Evolutionary conservation across 768 basidiomycete genomes (phyloP), one percentile per base, ranked within the genome.

Genomic region (Mycena kentingensis): DNA sequence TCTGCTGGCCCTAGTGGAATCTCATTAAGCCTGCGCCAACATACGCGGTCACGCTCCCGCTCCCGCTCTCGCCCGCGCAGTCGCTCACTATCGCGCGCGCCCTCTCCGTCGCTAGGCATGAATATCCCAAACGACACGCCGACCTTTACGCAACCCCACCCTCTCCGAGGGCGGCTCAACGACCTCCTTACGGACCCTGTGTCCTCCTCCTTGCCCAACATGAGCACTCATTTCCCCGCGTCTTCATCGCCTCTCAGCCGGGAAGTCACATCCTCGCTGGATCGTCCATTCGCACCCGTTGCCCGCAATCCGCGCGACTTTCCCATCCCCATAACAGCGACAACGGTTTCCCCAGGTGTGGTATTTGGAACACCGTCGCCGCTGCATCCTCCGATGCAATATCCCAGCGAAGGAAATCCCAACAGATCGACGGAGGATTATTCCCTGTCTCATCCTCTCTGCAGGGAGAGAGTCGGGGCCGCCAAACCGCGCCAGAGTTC

Each of bases 191-290:
- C 70, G 41, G 76, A 77, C 46, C 58, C 65, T 37, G 60, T 71
- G 19, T 67, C 79, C 4, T 70, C 81, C 4, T 77, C 81, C 4
- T 70, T 79, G 34, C 76, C 77, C 7, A 75, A 70, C 59, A 69
- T 73, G 64, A 24, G 57, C 26, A 36, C 32, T 13, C 57, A 60
- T 51, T 38, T 60, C 52, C 61, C 55, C 46, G 38, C 35, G 47
- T 58, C 35, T 12, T 32, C 57, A 4, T 53, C 64, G 8, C 55
- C 59, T 13, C 41, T 60, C 38, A 49, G 51, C 25, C 63, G 54
- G 22, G 64, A 64, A n/a, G 55, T 55, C 15, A 50, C 44, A 29
- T 45, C 43, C 39, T 42, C 51, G 43, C 58, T 46, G 12, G 46
- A 18, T 49, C 49, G 10, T 4, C 57, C 5, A 10, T 38, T 12